These are phyloP conservation scores for Candida caryicola DNA, from an alignment of 805 yeast species.

Conservation along the genomic window DNA sequence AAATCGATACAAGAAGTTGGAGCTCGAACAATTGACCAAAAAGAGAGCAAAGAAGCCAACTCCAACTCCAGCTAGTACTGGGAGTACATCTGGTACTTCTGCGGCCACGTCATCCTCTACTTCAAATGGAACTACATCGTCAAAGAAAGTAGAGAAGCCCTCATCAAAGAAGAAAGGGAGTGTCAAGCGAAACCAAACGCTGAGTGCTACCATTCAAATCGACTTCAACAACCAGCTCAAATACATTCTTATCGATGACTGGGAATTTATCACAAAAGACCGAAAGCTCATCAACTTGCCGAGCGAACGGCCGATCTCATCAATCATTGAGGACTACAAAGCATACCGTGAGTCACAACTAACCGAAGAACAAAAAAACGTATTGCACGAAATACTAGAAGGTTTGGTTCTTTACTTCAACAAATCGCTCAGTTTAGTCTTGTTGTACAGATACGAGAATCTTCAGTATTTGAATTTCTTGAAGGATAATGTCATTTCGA, in stretches of 20 bases:
- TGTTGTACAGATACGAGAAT: conserved; percentile 75
- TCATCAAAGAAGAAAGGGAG: conserved; percentile 2
- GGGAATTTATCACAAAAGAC: conserved; percentile 88
- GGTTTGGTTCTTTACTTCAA: conserved; percentile 78
- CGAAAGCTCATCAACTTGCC: conserved; percentile 70
- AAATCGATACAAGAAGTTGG: conserved; percentile 61
- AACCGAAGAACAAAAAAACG: conserved; percentile 14
- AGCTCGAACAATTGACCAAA: conserved; percentile 39
- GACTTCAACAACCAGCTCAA: conserved; percentile 66
- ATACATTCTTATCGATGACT: conserved; percentile 77
- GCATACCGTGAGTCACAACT: conserved; percentile 18
- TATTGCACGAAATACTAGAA: conserved; percentile 61
- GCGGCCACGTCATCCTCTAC: conserved; percentile 5
- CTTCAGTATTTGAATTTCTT: conserved; percentile 62
- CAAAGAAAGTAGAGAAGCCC: conserved; percentile 2
- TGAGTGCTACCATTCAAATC: conserved; percentile 57
- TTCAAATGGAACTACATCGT: not conserved
- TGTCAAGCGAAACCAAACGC: not conserved
- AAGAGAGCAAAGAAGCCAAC: conserved; percentile 15
- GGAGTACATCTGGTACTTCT: conserved; percentile 19
- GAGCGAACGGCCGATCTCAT: conserved; percentile 48
- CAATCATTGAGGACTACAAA: conserved; percentile 54
- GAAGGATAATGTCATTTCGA: conserved; percentile 35
- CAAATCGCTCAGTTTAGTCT: conserved; percentile 61
- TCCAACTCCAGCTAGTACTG: conserved; percentile 10